phyloP scores from a whole-genome alignment of 2,329 filamentous ascomycete species.

The Monilinia laxa region DNA sequence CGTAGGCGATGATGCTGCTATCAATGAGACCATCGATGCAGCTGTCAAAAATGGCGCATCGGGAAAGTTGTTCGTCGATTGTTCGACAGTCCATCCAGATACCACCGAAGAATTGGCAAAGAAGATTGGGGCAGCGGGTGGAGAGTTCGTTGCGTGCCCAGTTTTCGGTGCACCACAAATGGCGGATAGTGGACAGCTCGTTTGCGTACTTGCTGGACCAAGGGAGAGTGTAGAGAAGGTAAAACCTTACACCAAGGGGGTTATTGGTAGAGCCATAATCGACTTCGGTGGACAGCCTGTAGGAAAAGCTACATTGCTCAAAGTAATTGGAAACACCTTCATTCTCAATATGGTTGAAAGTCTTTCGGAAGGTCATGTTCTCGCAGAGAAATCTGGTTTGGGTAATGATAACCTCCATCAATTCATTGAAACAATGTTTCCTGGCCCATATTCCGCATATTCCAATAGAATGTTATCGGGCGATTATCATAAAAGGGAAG shows the following conservation, averaged over 20 bases:
- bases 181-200: conserved; percentile 68
- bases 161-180: conserved; percentile 72
- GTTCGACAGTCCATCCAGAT: conserved; percentile 83
- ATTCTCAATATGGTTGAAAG: conserved; percentile 72
- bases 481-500: conserved; percentile 72
- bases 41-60: conserved; percentile 57
- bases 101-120: conserved; percentile 68
- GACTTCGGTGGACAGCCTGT: conserved; percentile 69
- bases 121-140: conserved; percentile 57
- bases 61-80: conserved; percentile 81
- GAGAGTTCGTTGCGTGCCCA: conserved; percentile 69
- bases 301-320: conserved; percentile 68
- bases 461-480: conserved; percentile 71
- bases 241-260: conserved; percentile 68
- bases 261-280: conserved; percentile 67
- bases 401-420: conserved; percentile 68
- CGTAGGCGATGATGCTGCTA: conserved; percentile 73
- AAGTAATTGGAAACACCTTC: conserved; percentile 81
- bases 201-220: conserved; percentile 72
- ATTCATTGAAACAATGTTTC: conserved; percentile 72
- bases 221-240: conserved; percentile 59
- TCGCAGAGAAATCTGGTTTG: conserved; percentile 79
- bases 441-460: conserved; percentile 73
- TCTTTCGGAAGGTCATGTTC: conserved; percentile 72
- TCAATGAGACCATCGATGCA: conserved; percentile 59